These are phyloP conservation scores for Fraxinus platypoda DNA, from an alignment of 305 asterid species.

Conservation along the genomic window DNA sequence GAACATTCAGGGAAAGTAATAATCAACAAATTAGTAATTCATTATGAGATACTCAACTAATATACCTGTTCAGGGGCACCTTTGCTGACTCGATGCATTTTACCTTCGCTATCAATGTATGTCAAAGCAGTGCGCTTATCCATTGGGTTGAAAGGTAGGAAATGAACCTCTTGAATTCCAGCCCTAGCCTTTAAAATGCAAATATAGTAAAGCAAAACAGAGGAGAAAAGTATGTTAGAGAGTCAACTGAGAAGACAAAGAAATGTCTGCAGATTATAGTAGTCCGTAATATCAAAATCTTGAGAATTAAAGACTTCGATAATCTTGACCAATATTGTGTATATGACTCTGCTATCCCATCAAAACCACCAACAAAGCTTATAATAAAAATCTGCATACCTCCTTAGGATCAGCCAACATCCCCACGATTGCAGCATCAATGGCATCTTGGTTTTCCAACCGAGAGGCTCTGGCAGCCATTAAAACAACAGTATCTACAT, in stretches of 20 bases:
- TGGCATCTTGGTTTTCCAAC: constrained; percentile 85
- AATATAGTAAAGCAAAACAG: neutral
- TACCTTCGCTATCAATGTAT: constrained; percentile 54
- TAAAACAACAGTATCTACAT: constrained; percentile 59
- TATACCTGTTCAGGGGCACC: constrained; percentile 81
- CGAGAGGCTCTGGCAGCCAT: constrained; percentile 90
- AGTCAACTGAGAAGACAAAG: constrained; percentile 1
- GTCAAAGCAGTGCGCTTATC: constrained; percentile 77
- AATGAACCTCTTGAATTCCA: constrained; percentile 64
- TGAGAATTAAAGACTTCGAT: neutral
- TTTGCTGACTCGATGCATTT: constrained; percentile 72
- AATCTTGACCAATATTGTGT: neutral
- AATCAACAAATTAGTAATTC: constrained; percentile 17
- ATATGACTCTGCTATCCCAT: neutral
- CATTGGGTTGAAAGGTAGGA: constrained; percentile 73
- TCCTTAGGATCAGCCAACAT: constrained; percentile 81
- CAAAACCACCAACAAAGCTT: neutral
- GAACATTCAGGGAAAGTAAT: constrained; percentile 18
- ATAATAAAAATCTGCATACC: constrained; percentile 31
- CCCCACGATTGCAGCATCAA: constrained; percentile 79
- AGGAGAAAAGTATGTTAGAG: constrained; percentile 11
- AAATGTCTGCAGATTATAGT: neutral
- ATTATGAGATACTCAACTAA: constrained; percentile 7
- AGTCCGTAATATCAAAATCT: neutral
- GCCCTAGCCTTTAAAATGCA: constrained; percentile 52